These are phyloP conservation scores for Lepiota brunneoincarnata DNA, from an alignment of 768 basidiomycete species.

Conservation along the genomic window DNA sequence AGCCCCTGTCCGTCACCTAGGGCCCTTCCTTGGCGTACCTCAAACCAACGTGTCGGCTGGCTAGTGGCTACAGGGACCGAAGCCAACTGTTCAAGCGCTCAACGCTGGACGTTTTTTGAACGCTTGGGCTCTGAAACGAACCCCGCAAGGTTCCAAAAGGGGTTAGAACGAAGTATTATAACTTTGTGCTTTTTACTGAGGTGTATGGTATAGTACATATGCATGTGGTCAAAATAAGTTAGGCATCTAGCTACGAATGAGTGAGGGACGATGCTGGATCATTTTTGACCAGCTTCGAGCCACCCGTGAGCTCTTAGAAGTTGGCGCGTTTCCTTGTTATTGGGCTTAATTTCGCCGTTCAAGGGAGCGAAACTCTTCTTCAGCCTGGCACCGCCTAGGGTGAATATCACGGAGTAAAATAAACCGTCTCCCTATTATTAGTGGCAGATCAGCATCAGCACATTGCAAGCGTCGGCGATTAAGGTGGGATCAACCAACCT, in stretches of 20 bases:
- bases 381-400: constrained; percentile 23
- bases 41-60: no score
- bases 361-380: constrained; percentile 61
- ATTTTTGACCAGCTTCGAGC: constrained; percentile 24
- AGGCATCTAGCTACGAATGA: constrained; percentile 2
- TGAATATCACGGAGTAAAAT: constrained; percentile 52
- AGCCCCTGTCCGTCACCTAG: no score
- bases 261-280: not conserved
- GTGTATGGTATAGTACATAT: constrained; percentile 9
- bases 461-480: not conserved
- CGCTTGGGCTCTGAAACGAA: no score
- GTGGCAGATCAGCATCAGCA: constrained; percentile 11
- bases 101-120: no score
- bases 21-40: no score
- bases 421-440: constrained; percentile 42
- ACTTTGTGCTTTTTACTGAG: constrained; percentile 3
- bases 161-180: no score
- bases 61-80: no score
- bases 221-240: constrained; percentile 3
- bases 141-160: no score
- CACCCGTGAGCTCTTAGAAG: constrained; percentile 50
- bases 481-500: constrained; percentile 30
- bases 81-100: no score
- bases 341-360: constrained; percentile 67
- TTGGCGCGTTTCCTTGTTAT: constrained; percentile 41